Evolutionary conservation across 73 alveolate species (phyloP), one percentile per base, ranked within the genome.

Genomic region (Symbiodinium natans): DNA sequence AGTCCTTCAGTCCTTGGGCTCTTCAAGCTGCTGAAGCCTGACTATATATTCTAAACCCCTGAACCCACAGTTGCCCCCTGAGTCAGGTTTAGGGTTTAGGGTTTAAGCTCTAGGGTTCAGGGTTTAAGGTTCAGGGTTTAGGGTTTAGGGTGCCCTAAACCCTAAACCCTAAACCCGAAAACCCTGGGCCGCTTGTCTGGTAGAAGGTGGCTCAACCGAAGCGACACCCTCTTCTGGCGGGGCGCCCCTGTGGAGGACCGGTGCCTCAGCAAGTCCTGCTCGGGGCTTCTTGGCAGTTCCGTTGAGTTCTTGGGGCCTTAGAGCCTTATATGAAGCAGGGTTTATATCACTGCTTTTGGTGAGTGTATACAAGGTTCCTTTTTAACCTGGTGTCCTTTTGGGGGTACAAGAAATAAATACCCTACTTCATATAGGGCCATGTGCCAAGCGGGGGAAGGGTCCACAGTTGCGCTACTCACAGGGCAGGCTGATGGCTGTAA

Each of bases 211-310:
- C 84, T 36, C 77, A 87, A 87, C 85, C 94, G 94, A 33, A 87
- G 94, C 63, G 94, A 87, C 41, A 36, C 73, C 42, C 59, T 87
- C 41, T 87, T 87, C 68, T 87, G 94, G 94, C 94, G 94, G 40
- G 94, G 94, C 42, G 94, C 94, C 8, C 94, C 94, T 3, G 84
- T 87, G 83, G 94, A 87, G 41, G 94, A 87, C 84, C n/a, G 15
- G 34, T 11, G 77, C 56, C 52, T 48, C 31, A 46, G 6, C 13
- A 13, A 46, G 6, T 46, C 21, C 59, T 46, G 59, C 59, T 46
- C 59, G 13, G 59, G 59, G 13, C 13, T 46, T 13, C 59, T 46
- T 6, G 21, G 6, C 21, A 13, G 59, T 13, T 46, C 59, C 13
- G 59, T 6, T 6, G 59, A 46, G 6, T 46, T 6, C 59, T 46